Evolutionary conservation across 2,329 filamentous ascomycete species (phyloP).

Genomic region (Allantophomopsis cytisporea): DNA sequence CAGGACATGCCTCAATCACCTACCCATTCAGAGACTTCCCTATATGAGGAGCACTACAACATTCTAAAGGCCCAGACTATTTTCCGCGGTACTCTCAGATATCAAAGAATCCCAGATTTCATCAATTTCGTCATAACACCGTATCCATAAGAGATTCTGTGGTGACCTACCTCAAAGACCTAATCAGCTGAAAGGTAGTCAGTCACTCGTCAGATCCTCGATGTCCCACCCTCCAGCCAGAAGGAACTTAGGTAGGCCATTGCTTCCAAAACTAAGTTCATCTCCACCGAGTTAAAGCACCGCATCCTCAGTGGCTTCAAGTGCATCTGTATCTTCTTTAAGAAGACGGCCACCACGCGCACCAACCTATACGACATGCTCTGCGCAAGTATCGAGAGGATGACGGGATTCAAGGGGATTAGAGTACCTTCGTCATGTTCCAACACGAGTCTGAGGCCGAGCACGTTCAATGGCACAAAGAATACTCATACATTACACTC

Average conservation of each 20-base stretch:
- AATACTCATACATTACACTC: constrained; percentile 74
- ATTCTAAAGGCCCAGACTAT: constrained; percentile 88
- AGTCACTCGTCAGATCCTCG: constrained; percentile 65
- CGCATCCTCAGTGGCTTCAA: constrained; percentile 58
- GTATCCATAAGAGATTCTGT: constrained; percentile 71
- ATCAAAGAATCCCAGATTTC: constrained; percentile 83
- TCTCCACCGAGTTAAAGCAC: constrained; percentile 50
- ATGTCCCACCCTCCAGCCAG: constrained; percentile 50
- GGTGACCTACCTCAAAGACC: constrained; percentile 48
- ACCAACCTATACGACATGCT: constrained; percentile 84
- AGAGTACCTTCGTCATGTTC: constrained; percentile 74
- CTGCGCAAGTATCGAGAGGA: constrained; percentile 76
- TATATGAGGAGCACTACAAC: constrained; percentile 77
- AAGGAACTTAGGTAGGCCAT: constrained; percentile 63
- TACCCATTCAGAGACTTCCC: constrained; percentile 91
- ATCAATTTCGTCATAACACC: constrained; percentile 79
- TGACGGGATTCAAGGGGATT: constrained; percentile 75
- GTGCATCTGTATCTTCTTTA: constrained; percentile 56
- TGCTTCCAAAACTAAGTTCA: constrained; percentile 61
- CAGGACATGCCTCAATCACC: constrained; percentile 76
- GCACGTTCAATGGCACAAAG: constrained; percentile 61
- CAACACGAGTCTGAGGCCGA: constrained; percentile 80
- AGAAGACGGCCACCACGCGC: constrained; percentile 53
- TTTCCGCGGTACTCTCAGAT: constrained; percentile 73
- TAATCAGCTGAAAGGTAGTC: constrained; percentile 76